A percentile compares a stretch with the other conserved stretches of the same genome.
phyloP scores from a whole-genome alignment of 2,329 filamentous ascomycete genomes.

The Pseudogymnoascus sp. region DNA sequence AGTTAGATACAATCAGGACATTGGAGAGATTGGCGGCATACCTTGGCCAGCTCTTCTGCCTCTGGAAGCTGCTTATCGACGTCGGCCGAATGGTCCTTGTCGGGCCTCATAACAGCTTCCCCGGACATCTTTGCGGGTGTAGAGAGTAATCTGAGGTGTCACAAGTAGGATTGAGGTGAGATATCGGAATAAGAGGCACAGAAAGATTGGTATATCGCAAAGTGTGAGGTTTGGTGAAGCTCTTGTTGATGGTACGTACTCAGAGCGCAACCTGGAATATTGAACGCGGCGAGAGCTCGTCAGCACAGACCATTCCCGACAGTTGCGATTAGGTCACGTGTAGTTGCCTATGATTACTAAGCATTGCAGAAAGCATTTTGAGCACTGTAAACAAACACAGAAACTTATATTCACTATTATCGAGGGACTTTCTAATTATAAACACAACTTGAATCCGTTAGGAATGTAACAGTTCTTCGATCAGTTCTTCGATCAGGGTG shows the following conservation, averaged over 20 bases:
- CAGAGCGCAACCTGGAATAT: conserved; percentile 9
- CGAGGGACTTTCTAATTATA: background rate
- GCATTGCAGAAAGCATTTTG: background rate
- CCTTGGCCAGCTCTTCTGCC: conserved; percentile 82
- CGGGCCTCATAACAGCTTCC: conserved; percentile 46
- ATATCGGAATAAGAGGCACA: background rate
- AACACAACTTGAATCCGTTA: background rate
- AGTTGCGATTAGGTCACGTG: background rate
- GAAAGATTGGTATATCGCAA: background rate
- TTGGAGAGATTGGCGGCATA: conserved; percentile 32
- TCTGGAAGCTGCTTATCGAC: conserved; percentile 86
- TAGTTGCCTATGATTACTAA: background rate
- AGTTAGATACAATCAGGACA: conserved; percentile 16
- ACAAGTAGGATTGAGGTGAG: background rate
- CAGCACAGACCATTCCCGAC: conserved; percentile 9
- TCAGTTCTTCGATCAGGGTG: background rate
- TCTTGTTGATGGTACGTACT: conserved; percentile 7
- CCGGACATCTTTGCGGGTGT: conserved; percentile 26
- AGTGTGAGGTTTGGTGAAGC: background rate
- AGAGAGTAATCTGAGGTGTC: conserved; percentile 4
- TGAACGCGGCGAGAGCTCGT: conserved; percentile 6
- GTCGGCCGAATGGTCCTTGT: conserved; percentile 98
- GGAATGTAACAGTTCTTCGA: background rate
- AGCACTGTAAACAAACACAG: background rate
- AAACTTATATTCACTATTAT: background rate